These are phyloP conservation scores for Platanthera guangdongensis DNA, from an alignment of 106 monocot species.

Conservation along the genomic window DNA sequence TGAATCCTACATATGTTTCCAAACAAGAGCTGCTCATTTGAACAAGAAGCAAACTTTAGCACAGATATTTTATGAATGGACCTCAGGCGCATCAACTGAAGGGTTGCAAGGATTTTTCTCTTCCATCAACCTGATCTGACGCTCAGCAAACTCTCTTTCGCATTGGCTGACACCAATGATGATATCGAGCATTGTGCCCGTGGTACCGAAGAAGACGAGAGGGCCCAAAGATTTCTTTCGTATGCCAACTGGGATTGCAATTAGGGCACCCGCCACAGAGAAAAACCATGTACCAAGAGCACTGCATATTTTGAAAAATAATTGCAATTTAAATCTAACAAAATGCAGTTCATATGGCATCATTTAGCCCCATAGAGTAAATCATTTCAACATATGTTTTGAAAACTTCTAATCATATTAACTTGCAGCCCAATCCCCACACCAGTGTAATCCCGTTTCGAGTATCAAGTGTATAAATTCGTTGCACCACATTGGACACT, in stretches of 20 bases:
- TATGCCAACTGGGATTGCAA: conserved; percentile 95
- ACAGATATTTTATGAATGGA: too few relatives aligned
- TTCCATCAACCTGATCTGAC: conserved; percentile 76
- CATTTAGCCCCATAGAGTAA: too few relatives aligned
- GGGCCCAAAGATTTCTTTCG: conserved; percentile 76
- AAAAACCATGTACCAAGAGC: conserved; percentile 95
- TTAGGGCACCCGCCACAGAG: conserved; percentile 67
- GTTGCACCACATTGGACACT: too few relatives aligned
- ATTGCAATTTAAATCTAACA: background rate
- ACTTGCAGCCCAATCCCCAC: too few relatives aligned
- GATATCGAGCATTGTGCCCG: conserved; percentile 97
- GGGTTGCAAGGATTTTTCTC: conserved; percentile 26
- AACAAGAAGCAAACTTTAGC: too few relatives aligned
- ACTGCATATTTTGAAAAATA: conserved; percentile 28
- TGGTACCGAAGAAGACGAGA: conserved; percentile 92
- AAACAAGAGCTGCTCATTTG: too few relatives aligned
- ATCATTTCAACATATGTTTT: too few relatives aligned
- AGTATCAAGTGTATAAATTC: too few relatives aligned
- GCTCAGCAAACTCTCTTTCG: conserved; percentile 86
- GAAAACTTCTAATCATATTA: too few relatives aligned
- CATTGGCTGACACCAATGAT: conserved; percentile 86
- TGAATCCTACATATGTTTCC: too few relatives aligned
- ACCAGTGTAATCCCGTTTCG: too few relatives aligned
- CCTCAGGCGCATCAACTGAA: conserved; percentile 9
- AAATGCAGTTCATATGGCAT: too few relatives aligned